Percentiles rank a stretch among this genome's conserved stretches.
Conservation (phyloP, 371 early-diverging fungal genomes). For the Nematocida homosporus region DNA sequence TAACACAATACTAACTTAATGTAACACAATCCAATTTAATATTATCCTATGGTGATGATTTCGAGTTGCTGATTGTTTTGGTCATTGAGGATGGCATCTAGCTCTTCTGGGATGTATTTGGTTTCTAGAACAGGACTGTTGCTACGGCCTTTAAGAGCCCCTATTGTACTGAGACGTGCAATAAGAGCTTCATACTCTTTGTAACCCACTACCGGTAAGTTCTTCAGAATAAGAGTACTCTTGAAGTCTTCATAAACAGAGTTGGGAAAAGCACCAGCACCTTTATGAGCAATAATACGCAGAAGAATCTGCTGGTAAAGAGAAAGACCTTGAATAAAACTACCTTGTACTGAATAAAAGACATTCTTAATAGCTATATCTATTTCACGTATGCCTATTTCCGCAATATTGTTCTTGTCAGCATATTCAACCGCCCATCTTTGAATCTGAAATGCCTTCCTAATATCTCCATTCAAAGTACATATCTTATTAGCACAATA, state of each 20-base stretch:
- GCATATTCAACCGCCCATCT: constrained; percentile 65
- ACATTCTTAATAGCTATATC: constrained; percentile 45
- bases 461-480: constrained; percentile 87
- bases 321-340: constrained; percentile 31
- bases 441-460: constrained; percentile 86
- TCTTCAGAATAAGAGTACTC: constrained; percentile 21
- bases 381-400: constrained; percentile 20
- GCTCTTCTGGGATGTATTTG: constrained; percentile 51
- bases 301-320: constrained; percentile 55
- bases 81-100: constrained; percentile 37
- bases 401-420: neutral
- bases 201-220: constrained; percentile 42
- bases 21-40: neutral
- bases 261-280: constrained; percentile 15
- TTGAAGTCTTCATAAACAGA: constrained; percentile 26
- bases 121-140: constrained; percentile 52
- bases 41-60: constrained; percentile 9
- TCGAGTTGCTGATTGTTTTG: constrained; percentile 30
- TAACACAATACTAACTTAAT: too few species aligned
- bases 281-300: constrained; percentile 43
- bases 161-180: constrained; percentile 34
- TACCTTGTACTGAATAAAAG: constrained; percentile 52
- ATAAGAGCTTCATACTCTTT: constrained; percentile 57
- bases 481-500: constrained; percentile 86
- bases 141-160: constrained; percentile 52